phyloP scores from a whole-genome alignment of 805 yeast genomes.

The Metschnikowia lochheadii region DNA sequence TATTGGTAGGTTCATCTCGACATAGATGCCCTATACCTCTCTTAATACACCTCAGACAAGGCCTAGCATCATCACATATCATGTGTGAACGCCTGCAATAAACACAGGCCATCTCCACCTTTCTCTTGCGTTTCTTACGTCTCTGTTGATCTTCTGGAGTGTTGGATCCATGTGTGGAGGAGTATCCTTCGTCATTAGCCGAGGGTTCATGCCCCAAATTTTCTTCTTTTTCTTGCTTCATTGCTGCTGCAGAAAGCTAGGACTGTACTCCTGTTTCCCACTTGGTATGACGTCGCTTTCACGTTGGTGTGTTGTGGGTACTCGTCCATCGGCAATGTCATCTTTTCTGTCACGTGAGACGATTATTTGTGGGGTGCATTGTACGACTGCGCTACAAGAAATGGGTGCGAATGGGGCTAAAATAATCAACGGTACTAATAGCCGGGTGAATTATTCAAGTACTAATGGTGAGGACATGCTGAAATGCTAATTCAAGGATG shows the following conservation, averaged over 20 bases:
- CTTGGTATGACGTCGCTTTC: neutral
- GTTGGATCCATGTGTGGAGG: neutral
- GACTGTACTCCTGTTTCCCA: neutral
- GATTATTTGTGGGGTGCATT: slow-evolving; percentile 1
- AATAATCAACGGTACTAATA: no score
- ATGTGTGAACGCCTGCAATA: slow-evolving; percentile 91
- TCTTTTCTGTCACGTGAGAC: slow-evolving; percentile 2
- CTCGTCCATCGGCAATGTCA: slow-evolving; percentile 1
- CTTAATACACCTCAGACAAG: slow-evolving; percentile 80
- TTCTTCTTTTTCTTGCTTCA: neutral
- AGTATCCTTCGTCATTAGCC: neutral
- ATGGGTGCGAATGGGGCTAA: neutral
- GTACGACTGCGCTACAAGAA: neutral
- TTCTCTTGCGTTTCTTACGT: slow-evolving; percentile 36
- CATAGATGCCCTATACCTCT: slow-evolving; percentile 87
- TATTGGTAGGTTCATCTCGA: slow-evolving; percentile 59
- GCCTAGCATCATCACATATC: slow-evolving; percentile 79
- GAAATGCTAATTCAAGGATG: no score
- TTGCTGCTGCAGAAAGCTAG: neutral
- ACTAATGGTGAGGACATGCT: no score
- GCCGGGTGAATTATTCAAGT: no score
- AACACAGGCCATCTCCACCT: slow-evolving; percentile 72
- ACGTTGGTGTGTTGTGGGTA: neutral
- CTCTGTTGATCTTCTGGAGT: slow-evolving; percentile 1
- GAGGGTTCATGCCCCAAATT: neutral